These are phyloP conservation scores for Curvularia lunata DNA, from an alignment of 2,329 filamentous ascomycete species.

Conservation along the genomic window DNA sequence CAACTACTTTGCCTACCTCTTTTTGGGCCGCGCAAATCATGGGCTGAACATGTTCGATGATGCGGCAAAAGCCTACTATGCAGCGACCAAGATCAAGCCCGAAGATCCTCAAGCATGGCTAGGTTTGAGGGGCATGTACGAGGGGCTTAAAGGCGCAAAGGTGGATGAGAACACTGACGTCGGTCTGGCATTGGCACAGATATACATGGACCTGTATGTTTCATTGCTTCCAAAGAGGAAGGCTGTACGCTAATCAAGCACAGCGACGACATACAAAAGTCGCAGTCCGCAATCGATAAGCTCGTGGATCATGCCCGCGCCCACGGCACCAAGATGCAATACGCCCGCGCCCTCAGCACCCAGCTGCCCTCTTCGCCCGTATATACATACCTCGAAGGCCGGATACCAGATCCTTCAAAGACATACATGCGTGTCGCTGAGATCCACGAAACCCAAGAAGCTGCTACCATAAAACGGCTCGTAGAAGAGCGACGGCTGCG, in stretches of 20 bases:
- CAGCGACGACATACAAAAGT: slow-evolving; percentile 64
- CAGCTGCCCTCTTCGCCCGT: slow-evolving; percentile 81
- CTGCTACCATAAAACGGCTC: slow-evolving; percentile 84
- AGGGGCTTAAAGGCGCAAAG: slow-evolving; percentile 72
- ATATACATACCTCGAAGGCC: slow-evolving; percentile 82
- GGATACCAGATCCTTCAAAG: slow-evolving; percentile 76
- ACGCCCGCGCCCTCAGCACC: slow-evolving; percentile 76
- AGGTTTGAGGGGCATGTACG: slow-evolving; percentile 83
- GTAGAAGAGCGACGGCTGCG: slow-evolving; percentile 89
- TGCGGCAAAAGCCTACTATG: slow-evolving; percentile 76
- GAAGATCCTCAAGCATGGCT: slow-evolving; percentile 88
- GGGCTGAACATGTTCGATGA: slow-evolving; percentile 74
- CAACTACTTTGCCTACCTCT: slow-evolving; percentile 88
- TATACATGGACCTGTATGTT: slow-evolving; percentile 63
- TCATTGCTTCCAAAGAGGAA: not conserved
- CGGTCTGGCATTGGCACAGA: slow-evolving; percentile 73
- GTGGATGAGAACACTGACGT: slow-evolving; percentile 77
- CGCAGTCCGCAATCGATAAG: slow-evolving; percentile 74
- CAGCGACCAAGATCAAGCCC: slow-evolving; percentile 73
- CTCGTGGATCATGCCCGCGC: slow-evolving; percentile 76
- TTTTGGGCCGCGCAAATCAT: slow-evolving; percentile 83
- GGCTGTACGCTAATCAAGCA: slow-evolving; percentile 14
- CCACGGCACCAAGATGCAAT: slow-evolving; percentile 74
- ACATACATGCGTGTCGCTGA: slow-evolving; percentile 85
- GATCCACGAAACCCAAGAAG: slow-evolving; percentile 84